Percentiles rank a stretch among this genome's conserved stretches.
Evolutionary conservation across 148 eudicot species (phyloP).

Genomic region (Mesembryanthemum crystallinum): DNA sequence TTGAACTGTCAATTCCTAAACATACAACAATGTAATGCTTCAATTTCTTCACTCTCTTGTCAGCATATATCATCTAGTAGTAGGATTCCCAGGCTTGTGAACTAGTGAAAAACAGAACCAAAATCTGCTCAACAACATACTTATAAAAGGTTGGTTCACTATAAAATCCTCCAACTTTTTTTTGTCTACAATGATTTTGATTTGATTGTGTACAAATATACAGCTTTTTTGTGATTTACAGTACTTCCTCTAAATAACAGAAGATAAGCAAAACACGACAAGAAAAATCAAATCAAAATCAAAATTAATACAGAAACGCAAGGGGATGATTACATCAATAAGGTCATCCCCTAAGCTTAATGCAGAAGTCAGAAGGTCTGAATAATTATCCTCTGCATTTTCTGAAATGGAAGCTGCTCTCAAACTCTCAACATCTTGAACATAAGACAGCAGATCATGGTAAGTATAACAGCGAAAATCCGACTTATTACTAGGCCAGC

Average conservation of each 20-base stretch:
- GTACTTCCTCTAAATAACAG: conserved; percentile 7
- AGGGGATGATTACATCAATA: background rate
- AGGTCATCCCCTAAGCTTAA: background rate
- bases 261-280: background rate
- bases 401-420: background rate
- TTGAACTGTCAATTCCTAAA: background rate
- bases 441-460: conserved; percentile 50
- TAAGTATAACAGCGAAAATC: conserved; percentile 42
- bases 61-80: too few species aligned
- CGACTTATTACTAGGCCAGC: conserved; percentile 61
- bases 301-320: background rate
- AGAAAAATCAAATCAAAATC: conserved; percentile 5
- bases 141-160: too few species aligned
- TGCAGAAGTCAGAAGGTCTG: background rate
- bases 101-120: too few species aligned
- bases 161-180: conserved; percentile 7
- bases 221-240: too few species aligned
- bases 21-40: background rate
- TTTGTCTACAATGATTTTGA: conserved; percentile 1
- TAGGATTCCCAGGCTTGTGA: too few species aligned
- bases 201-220: conserved; percentile 4
- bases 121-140: background rate
- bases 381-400: background rate
- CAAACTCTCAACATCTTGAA: conserved; percentile 32
- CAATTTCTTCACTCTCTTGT: too few species aligned